phyloP scores from a whole-genome alignment of 345 rosid genomes.

The Eucalyptus marginata region DNA sequence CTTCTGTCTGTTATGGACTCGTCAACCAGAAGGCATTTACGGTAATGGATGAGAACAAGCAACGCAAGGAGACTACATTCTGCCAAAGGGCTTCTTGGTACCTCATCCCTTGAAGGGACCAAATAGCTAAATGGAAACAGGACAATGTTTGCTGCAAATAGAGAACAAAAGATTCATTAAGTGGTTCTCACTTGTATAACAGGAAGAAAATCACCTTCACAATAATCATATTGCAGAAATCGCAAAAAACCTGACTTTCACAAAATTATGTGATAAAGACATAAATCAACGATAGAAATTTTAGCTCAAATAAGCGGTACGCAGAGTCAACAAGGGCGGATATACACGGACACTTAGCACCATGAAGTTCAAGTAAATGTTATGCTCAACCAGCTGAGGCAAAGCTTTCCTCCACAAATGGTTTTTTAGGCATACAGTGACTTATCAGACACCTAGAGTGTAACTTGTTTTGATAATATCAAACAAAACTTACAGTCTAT shows the following conservation, averaged over 20 bases:
- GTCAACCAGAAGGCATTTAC: conserved; percentile 44
- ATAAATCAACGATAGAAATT: not conserved
- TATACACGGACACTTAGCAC: not conserved
- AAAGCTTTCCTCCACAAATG: not conserved
- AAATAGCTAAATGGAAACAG: conserved; percentile 76
- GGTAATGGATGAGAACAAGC: conserved; percentile 80
- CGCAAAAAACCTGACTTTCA: not conserved
- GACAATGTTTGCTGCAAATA: conserved; percentile 66
- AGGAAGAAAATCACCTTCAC: not conserved
- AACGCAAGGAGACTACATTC: conserved; percentile 77
- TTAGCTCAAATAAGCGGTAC: not conserved
- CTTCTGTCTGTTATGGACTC: conserved; percentile 50
- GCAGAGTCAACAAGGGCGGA: not conserved
- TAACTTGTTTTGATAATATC: not conserved
- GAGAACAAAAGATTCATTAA: not conserved
- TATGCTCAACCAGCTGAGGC: not conserved
- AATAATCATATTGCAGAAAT: not conserved
- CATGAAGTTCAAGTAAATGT: not conserved
- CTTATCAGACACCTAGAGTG: not conserved
- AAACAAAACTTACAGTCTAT: not conserved
- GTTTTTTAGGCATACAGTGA: not conserved
- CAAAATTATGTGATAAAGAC: not conserved
- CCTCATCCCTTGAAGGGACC: conserved; percentile 58
- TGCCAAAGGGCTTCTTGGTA: conserved; percentile 52
- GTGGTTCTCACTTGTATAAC: not conserved